phyloP scores from a whole-genome alignment of 2,329 filamentous ascomycete genomes.

The Sporothrix dimorphospora region DNA sequence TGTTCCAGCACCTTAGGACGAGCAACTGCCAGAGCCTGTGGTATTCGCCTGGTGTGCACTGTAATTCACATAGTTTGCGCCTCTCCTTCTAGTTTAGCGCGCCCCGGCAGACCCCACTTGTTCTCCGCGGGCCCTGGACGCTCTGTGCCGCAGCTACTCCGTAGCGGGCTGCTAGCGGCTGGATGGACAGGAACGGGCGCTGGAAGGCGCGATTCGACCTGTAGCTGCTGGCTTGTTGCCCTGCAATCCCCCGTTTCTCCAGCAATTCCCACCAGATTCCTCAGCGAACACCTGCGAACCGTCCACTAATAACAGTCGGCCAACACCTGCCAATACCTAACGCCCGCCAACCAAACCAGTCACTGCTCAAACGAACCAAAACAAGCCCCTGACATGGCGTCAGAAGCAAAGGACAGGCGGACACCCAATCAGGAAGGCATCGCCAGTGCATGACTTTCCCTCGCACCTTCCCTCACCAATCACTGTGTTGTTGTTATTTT shows the following conservation, averaged over 20 bases:
- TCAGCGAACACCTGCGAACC: constrained; percentile 4
- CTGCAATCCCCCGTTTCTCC: constrained; percentile 24
- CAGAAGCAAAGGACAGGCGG: not conserved
- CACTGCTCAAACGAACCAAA: constrained; percentile 12
- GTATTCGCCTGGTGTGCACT: not conserved
- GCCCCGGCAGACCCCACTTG: not conserved
- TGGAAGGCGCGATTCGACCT: not conserved
- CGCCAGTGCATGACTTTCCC: constrained; percentile 11
- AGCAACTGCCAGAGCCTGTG: not conserved
- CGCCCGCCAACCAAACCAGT: not conserved
- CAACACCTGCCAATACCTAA: not conserved
- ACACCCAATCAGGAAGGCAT: constrained; percentile 23
- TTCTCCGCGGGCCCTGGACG: constrained; percentile 23
- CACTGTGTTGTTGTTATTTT: constrained; percentile 11
- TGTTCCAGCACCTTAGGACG: not conserved
- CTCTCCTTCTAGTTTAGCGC: not conserved
- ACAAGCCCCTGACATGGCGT: constrained; percentile 24
- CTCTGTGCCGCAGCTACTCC: constrained; percentile 20
- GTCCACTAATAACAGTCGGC: not conserved
- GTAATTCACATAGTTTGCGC: not conserved
- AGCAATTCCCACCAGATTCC: constrained; percentile 28
- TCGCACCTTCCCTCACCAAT: constrained; percentile 15
- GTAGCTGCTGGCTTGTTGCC: not conserved
- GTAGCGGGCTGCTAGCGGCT: constrained; percentile 18
- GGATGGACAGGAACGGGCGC: constrained; percentile 12